Evolutionary conservation across 495 filamentous ascomycete genomes (phyloP), one percentile per base, ranked within the genome.

Genomic region (Trichoderma gamsii): DNA sequence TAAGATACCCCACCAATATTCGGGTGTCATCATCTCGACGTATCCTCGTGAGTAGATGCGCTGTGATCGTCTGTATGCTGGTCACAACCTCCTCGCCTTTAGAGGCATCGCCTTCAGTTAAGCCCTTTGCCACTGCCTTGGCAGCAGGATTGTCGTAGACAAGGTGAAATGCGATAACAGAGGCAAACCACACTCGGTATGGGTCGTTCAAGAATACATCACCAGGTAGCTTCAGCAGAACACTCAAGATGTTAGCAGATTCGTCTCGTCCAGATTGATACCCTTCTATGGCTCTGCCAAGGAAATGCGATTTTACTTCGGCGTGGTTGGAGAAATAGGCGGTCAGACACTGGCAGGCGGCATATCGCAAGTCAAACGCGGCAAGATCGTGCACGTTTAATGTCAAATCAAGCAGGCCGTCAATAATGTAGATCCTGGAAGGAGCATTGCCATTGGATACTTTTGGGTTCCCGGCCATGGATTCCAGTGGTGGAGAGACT

Each of bases 41-140:
- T 68, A 93, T 79, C 21, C 84, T 89, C 69, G 85, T 86, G 43
- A 97, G 86, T 8, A 99, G 82, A 70, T 97, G 93, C 6, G 87
- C 88, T 16, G 91, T 86, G 64, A 98, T 86, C 1, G 87, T 85
- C 76, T 99, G 95, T 67, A 99, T 92, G 75, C 90, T 93, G 9
- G 94, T 98, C 65, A 99, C 88, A 5, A 96, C 93, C 75, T 99
- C 95, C 80, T 99, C 95, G 13, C 96, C 95, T 70, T 81, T 90
- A 51, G 91, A 90, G 29, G 92, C 90, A 76, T 97, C 90, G 16
- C 96, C 96, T 77, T 97, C 93, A 3, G 87, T 88, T 43, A 99
- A 89, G 63, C 82, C 82, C 84, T 93, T 93, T 25, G 93, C 89
- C 29, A 90, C 79, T 21, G 82, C 82, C 73, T 98, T 98, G 2